Conservation (phyloP, 108 stramenopile species). For the Nitzschia sp. region DNA sequence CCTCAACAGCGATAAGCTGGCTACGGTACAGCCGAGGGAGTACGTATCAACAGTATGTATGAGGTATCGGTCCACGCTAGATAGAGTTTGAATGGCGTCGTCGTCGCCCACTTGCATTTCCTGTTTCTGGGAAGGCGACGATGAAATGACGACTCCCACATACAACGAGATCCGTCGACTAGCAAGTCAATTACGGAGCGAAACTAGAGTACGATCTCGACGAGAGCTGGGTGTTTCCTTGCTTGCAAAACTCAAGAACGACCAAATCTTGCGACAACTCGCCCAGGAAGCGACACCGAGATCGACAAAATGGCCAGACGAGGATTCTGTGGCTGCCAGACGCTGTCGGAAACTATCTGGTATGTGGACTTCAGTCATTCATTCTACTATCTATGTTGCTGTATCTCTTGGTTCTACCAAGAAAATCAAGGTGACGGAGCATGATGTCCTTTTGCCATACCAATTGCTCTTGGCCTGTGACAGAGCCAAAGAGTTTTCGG, state of each 20-base stretch:
- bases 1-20: too few relatives aligned
- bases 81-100: too few relatives aligned
- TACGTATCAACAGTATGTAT: too few relatives aligned
- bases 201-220: slow-evolving; percentile 22
- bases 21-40: too few relatives aligned
- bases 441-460: slow-evolving; percentile 34
- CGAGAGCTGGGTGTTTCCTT: slow-evolving; percentile 25
- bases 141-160: slow-evolving; percentile 16
- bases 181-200: slow-evolving; percentile 7
- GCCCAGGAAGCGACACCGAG: slow-evolving; percentile 30
- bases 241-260: slow-evolving; percentile 20
- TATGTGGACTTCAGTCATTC: slow-evolving; percentile 29
- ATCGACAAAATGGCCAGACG: slow-evolving; percentile 9
- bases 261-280: slow-evolving; percentile 23
- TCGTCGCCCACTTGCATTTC: too few relatives aligned
- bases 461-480: slow-evolving; percentile 22
- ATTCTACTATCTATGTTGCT: slow-evolving; percentile 7
- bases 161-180: slow-evolving; percentile 27
- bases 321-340: slow-evolving; percentile 10
- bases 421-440: slow-evolving; percentile 23
- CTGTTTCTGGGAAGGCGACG: not conserved
- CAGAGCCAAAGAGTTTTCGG: slow-evolving; percentile 26
- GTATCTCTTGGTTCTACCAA: slow-evolving; percentile 1
- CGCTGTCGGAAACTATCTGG: slow-evolving; percentile 20
- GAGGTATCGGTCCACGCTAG: too few relatives aligned